These are phyloP conservation scores for Hypericum perforatum DNA, from an alignment of 345 rosid genomes.

Conservation along the genomic window DNA sequence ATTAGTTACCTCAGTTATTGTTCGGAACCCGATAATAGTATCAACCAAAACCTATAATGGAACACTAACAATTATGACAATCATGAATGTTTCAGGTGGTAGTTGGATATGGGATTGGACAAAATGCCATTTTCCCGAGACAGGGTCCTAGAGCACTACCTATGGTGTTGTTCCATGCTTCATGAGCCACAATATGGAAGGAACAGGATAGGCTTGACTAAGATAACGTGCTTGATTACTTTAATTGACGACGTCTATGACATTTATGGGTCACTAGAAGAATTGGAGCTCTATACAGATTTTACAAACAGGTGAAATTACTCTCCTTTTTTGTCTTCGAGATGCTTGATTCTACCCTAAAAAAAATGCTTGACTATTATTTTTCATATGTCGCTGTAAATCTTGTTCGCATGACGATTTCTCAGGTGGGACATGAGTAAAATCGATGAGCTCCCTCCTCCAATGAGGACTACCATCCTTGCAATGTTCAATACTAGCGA, in stretches of 20 bases:
- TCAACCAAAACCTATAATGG: too few relatives aligned
- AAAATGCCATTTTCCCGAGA: constrained; percentile 9
- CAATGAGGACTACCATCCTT: constrained; percentile 4
- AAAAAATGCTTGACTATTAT: too few relatives aligned
- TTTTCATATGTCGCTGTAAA: constrained; percentile 21
- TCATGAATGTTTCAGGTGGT: constrained; percentile 19
- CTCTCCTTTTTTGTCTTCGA: neutral
- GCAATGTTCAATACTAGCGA: constrained; percentile 17
- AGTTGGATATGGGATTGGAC: constrained; percentile 11
- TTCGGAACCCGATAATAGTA: too few relatives aligned
- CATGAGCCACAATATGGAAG: constrained; percentile 8
- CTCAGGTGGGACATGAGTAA: constrained; percentile 17
- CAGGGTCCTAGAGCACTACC: constrained; percentile 11
- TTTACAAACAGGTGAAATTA: constrained; percentile 9
- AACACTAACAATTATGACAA: too few relatives aligned
- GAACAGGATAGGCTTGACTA: constrained; percentile 2
- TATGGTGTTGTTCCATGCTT: constrained; percentile 10
- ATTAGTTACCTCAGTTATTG: too few relatives aligned
- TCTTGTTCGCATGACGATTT: neutral
- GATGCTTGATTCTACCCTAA: neutral
- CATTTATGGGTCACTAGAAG: constrained; percentile 12
- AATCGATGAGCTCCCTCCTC: constrained; percentile 18
- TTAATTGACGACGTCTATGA: neutral
- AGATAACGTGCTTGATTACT: constrained; percentile 5
- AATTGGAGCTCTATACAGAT: constrained; percentile 18